Conservation (phyloP, 805 yeast species). For the Naumovozyma baii region DNA sequence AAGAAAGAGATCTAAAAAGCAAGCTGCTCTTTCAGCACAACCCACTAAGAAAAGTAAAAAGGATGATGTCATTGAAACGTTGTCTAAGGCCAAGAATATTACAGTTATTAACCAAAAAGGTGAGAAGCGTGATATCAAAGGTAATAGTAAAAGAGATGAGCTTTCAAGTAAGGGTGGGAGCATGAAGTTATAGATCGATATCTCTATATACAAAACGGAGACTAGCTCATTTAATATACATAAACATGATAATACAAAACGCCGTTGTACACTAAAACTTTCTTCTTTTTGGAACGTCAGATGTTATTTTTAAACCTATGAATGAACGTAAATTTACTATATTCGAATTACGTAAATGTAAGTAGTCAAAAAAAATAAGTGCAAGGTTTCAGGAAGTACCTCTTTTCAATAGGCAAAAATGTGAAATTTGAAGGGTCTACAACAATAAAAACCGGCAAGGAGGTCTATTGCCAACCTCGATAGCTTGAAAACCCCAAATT, state of each 20-base stretch:
- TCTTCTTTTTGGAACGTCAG: no score
- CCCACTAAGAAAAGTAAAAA: constrained; percentile 42
- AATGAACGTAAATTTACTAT: no score
- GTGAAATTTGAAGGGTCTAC: no score
- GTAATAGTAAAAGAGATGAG: constrained; percentile 41
- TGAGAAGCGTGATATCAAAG: constrained; percentile 60
- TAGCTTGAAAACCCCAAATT: no score
- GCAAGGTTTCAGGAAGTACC: no score
- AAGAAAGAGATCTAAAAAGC: constrained; percentile 58
- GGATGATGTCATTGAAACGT: constrained; percentile 58
- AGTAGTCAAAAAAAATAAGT: no score
- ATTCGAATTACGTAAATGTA: no score
- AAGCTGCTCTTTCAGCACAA: constrained; percentile 26
- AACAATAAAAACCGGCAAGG: no score
- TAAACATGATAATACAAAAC: neutral
- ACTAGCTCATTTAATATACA: neutral
- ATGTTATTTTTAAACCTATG: no score
- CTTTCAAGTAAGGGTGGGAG: constrained; percentile 10
- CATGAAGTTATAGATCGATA: constrained; percentile 1
- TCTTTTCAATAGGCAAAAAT: neutral
- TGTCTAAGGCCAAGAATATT: constrained; percentile 63
- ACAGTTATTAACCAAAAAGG: constrained; percentile 73
- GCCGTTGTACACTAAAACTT: neutral
- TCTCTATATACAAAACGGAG: neutral
- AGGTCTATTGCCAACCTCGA: no score